These are phyloP conservation scores for Cucurbita argyrosperma DNA, from an alignment of 306 rosid genomes.

Conservation along the genomic window DNA sequence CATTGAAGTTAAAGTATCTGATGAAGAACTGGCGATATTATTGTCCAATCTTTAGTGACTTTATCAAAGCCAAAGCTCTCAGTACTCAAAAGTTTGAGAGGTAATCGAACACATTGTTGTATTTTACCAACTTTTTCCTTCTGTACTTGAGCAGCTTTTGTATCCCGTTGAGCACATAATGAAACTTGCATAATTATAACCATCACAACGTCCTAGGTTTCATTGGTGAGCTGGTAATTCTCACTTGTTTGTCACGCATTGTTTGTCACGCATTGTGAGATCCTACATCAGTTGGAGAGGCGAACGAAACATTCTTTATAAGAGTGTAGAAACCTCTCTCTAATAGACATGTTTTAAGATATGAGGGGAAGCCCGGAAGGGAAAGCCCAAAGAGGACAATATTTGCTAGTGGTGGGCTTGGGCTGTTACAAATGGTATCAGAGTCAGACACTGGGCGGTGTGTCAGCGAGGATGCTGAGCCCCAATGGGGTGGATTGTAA, in stretches of 20 bases:
- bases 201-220: neutral
- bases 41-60: constrained; percentile 40
- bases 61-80: neutral
- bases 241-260: neutral
- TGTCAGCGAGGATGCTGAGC: no score
- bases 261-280: neutral
- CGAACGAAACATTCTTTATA: no score
- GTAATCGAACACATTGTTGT: neutral
- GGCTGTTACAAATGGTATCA: no score
- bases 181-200: neutral
- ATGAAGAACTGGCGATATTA: constrained; percentile 55
- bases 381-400: no score
- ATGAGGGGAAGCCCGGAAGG: no score
- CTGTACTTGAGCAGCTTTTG: neutral
- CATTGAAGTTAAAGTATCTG: constrained; percentile 56
- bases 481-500: no score
- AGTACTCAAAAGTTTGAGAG: neutral
- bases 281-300: no score
- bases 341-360: no score
- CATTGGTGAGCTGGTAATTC: neutral
- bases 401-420: no score
- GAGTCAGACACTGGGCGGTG: no score
- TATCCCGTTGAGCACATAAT: neutral
- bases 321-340: no score
- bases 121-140: neutral